phyloP scores from a whole-genome alignment of 73 alveolate species.

The Durusdinium trenchii region DNA sequence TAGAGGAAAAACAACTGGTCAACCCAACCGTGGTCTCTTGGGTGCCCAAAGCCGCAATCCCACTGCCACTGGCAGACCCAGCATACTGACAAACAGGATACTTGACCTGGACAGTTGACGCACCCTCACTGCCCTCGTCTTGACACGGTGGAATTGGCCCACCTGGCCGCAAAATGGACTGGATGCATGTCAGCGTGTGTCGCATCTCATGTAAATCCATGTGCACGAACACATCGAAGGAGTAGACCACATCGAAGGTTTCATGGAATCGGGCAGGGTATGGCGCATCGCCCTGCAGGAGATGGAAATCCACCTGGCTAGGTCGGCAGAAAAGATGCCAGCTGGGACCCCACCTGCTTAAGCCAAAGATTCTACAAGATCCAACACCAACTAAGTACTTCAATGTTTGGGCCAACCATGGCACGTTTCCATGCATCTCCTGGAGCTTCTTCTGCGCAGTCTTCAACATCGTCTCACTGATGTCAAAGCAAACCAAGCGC shows the following conservation, averaged over 20 bases:
- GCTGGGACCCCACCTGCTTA: no score
- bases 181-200: slow-evolving; percentile 79
- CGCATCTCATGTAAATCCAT: slow-evolving; percentile 97
- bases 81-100: no score
- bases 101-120: no score
- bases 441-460: slow-evolving; percentile 11
- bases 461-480: slow-evolving; percentile 97
- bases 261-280: slow-evolving; percentile 41
- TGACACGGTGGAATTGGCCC: no score
- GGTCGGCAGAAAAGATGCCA: no score
- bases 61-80: no score
- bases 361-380: no score
- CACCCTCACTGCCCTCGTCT: no score
- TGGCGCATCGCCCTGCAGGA: slow-evolving; percentile 38
- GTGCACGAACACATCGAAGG: slow-evolving; percentile 97
- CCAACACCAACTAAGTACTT: not conserved
- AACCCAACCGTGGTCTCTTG: no score
- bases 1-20: no score
- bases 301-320: slow-evolving; percentile 53
- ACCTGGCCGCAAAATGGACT: slow-evolving; percentile 26
- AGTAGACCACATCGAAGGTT: slow-evolving; percentile 92
- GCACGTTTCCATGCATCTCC: not conserved
- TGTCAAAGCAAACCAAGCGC: slow-evolving; percentile 96
- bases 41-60: no score
- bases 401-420: not conserved